A percentile compares a stretch with the other conserved stretches of the same genome.
phyloP scores from a whole-genome alignment of 345 rosid species.

The Anacardium occidentale region DNA sequence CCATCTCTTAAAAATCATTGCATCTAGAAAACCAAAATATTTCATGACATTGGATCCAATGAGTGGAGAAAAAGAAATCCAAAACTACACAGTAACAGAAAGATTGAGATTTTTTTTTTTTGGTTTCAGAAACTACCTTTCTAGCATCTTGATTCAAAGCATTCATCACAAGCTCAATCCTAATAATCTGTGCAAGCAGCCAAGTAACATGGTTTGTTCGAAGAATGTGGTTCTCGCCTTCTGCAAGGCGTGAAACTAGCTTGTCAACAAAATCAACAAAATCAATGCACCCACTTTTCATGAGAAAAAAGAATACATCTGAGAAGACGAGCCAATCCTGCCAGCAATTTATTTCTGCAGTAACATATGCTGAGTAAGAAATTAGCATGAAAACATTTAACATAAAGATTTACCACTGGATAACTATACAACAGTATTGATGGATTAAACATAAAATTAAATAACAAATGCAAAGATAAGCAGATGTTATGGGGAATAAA shows the following conservation, averaged over 20 bases:
- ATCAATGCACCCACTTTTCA: constrained; percentile 92
- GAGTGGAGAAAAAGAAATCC: constrained; percentile 3
- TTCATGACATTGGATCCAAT: neutral
- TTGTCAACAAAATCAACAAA: constrained; percentile 97
- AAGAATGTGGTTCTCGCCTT: constrained; percentile 70
- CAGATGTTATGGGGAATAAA: constrained; percentile 2
- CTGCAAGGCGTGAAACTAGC: constrained; percentile 69
- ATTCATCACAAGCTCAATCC: constrained; percentile 75
- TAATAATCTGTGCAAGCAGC: constrained; percentile 86
- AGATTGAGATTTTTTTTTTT: constrained; percentile 15
- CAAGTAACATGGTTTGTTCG: constrained; percentile 98
- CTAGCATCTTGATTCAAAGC: constrained; percentile 78
- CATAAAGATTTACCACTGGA: neutral
- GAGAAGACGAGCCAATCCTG: constrained; percentile 99
- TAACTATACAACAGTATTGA: constrained; percentile 9
- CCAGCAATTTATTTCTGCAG: constrained; percentile 95
- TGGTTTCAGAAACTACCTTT: constrained; percentile 54
- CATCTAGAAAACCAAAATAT: constrained; percentile 6
- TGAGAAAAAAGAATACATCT: constrained; percentile 78
- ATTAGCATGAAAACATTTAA: constrained; percentile 25
- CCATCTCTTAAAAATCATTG: neutral
- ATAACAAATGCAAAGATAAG: neutral
- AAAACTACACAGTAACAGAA: constrained; percentile 5
- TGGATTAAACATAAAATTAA: constrained; percentile 8
- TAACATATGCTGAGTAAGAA: constrained; percentile 20